Base-by-base conservation (phyloP, 2,329 filamentous ascomycete genomes). In the Pseudogymnoascus sp. region DNA sequence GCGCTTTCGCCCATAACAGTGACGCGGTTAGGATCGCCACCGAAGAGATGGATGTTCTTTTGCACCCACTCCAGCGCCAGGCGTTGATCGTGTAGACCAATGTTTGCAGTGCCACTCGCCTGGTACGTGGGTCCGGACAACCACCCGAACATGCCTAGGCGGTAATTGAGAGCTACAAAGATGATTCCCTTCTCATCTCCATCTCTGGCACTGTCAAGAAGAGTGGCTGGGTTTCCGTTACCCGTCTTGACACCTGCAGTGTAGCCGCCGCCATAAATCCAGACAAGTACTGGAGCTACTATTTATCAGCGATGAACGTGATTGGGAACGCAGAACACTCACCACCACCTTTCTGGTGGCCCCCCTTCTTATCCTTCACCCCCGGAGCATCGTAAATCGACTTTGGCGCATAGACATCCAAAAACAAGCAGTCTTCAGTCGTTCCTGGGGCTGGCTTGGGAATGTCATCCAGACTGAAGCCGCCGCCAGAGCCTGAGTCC, bases 21-120 rank as follows among this genome's bases (percentile, higher is more conserved):
- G 38, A 84, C 77, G 12, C 75, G 73, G 2, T 74, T 69, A 2
- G 76, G 71, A 68, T 84, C 78, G 10, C 83, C 83, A 8, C 83
- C 82, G 65, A 85, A 86, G 9, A 77, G 70, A 66, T 79, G 72
- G 61, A 84, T 83, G 64, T 83, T 73, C 41, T 78, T 69, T 61
- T 81, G 77, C 2, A 85, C 76, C 84, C 84, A 87, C 66, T 84
- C 74, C 6, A 87, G 72, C 25, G 81, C 81, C 15, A 83, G 73
- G 10, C 80, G 75, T 68, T 85, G 83, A 63, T 85, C 82, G 60
- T 78, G 73, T 0, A 84, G 71, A 2, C 76, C 81, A 7, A 75
- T 77, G 66, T 84, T 84, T 2, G 78, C 72, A 3, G 73, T 74
- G 3, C 78, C 80, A 63, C 77, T 71, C n/a, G 55, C 66, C 33